A percentile compares a stretch with the other conserved stretches of the same genome.
Conservation (phyloP, 192 early-diverging fungal species). For the Gamsiella multidivaricata region DNA sequence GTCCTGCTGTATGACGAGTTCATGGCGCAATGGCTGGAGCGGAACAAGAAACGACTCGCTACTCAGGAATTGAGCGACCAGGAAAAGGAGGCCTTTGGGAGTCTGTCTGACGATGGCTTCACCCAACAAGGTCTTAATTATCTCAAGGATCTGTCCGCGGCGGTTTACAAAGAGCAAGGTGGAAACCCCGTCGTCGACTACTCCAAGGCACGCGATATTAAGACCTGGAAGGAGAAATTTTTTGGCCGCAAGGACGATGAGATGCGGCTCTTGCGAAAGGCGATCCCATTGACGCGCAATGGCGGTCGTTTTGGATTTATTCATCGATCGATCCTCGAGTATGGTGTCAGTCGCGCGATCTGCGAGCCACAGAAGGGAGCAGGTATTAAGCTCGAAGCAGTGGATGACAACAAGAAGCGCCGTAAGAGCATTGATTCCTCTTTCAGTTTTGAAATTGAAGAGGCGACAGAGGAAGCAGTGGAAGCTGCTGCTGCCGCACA, state of each 20-base stretch:
- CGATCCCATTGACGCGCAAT: not conserved
- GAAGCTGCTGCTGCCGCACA: not conserved
- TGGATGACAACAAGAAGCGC: not conserved
- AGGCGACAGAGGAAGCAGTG: not conserved
- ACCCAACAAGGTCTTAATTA: not conserved
- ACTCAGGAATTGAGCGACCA: not conserved
- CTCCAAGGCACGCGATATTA: not conserved
- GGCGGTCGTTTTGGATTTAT: too few relatives aligned
- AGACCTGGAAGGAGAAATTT: slow-evolving; percentile 3
- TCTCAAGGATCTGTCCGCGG: slow-evolving; percentile 3
- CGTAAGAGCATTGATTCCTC: not conserved
- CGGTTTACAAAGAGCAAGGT: slow-evolving; percentile 5
- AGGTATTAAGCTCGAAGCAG: not conserved
- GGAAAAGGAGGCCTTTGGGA: not conserved
- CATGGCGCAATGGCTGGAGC: slow-evolving; percentile 17
- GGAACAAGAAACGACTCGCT: not conserved
- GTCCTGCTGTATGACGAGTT: slow-evolving; percentile 17
- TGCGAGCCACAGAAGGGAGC: not conserved
- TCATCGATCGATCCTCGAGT: slow-evolving; percentile 14
- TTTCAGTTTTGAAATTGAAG: slow-evolving; percentile 1
- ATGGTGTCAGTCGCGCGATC: not conserved
- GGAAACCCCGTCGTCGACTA: slow-evolving; percentile 12
- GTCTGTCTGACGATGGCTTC: slow-evolving; percentile 8
- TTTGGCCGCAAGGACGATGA: not conserved
- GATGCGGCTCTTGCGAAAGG: not conserved